Evolutionary conservation across 768 basidiomycete genomes (phyloP), one percentile per base, ranked within the genome.

Genomic region (Podaxis sp.): DNA sequence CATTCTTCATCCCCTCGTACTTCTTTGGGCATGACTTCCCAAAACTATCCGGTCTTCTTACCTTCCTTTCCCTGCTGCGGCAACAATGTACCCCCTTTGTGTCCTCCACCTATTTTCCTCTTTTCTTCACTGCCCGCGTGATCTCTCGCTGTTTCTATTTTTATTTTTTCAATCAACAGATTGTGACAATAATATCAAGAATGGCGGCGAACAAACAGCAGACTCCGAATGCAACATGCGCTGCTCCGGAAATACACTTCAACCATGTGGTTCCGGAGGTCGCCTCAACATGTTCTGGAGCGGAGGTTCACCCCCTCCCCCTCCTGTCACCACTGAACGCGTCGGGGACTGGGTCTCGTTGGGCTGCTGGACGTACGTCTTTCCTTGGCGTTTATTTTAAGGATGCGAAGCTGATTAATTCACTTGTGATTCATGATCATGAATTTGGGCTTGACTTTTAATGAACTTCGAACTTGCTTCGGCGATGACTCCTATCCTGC

Each of bases 321-420:
- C 82, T 13, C 89, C 90, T 0, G 65, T 75, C 17, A 84, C 82
- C 24, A 79, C 82, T 0, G 76, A 81, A 3, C 82, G 71, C 53
- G 80, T 87, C 33, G 89, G 88, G 3, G 76, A 81, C 30, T 92
- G 90, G 90, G 70, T 75, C 5, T 87, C 85, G 0, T 80, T 92
- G 33, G 91, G 91, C n/a, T 93, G 91, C 71, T 91, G 83, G 75
- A 87, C 76, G 90, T 88, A 68, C 63, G 79, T 68, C 33, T 56
- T 64, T 55, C 5, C 39, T n/a, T 24, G 55, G 33, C 19, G 28
- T 22, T 30, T 19, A 52, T 26, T 28, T 19, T 38, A 19, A 19
- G 9, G 19, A 38, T 4, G 13, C 44, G 33, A 52, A 15, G 24
- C 55, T 33, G 15, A 48, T 30, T 53, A 38, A 19, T 69, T 57